Conservation (phyloP, 208 protist genomes). For the Trypanosoma grayi region DNA sequence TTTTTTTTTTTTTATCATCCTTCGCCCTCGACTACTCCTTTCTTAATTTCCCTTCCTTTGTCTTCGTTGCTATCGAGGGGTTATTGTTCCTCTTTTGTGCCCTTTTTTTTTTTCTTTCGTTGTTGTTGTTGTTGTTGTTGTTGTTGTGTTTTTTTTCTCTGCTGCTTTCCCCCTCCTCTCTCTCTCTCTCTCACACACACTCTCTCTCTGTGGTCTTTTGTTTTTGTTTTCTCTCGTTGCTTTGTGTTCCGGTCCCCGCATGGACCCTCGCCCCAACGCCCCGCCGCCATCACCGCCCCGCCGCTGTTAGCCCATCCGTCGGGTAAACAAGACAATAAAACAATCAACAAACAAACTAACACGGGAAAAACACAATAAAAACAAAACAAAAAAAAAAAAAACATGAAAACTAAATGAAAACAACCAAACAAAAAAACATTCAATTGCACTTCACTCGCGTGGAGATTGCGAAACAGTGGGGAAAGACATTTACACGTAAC, state of each 20-base stretch:
- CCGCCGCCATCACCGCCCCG: not conserved
- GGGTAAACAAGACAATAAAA: not conserved
- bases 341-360: not conserved
- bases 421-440: not conserved
- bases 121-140: too few relatives aligned
- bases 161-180: too few relatives aligned
- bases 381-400: constrained; percentile 2
- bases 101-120: too few relatives aligned
- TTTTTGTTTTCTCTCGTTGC: not conserved
- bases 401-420: constrained; percentile 1
- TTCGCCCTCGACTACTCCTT: too few relatives aligned
- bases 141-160: constrained; percentile 2
- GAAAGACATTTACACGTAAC: not conserved
- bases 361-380: not conserved
- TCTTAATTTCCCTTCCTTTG: too few relatives aligned
- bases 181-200: too few relatives aligned
- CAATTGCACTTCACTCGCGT: not conserved
- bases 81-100: too few relatives aligned
- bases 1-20: constrained; percentile 1
- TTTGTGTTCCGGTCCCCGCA: not conserved
- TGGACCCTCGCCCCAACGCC: not conserved
- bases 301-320: not conserved
- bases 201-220: too few relatives aligned
- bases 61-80: too few relatives aligned
- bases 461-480: too few relatives aligned